Evolutionary conservation across 73 alveolate genomes (phyloP).

Genomic region (Stentor coeruleus): DNA sequence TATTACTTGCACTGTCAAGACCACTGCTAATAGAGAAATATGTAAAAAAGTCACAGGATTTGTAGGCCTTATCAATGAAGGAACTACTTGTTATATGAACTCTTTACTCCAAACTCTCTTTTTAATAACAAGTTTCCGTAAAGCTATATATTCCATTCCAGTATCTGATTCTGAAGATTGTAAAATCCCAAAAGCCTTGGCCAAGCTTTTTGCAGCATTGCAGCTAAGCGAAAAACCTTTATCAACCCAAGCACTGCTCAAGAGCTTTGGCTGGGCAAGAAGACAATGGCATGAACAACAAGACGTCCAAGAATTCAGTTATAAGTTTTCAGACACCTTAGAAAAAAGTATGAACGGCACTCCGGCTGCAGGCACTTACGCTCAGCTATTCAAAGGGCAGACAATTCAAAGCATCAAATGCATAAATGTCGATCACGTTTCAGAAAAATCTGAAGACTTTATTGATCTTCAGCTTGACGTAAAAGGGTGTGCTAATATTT

Average conservation of each 20-base stretch:
- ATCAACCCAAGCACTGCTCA: slow-evolving; percentile 54
- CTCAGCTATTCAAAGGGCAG: slow-evolving; percentile 72
- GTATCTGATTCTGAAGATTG: slow-evolving; percentile 67
- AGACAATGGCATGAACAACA: slow-evolving; percentile 70
- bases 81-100: slow-evolving; percentile 89
- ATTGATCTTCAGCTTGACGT: slow-evolving; percentile 69
- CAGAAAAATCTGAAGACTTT: slow-evolving; percentile 64
- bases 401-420: slow-evolving; percentile 63
- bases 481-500: slow-evolving; percentile 53
- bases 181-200: slow-evolving; percentile 63
- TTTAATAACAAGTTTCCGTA: slow-evolving; percentile 68
- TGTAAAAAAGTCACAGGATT: slow-evolving; percentile 29
- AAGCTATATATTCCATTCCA: slow-evolving; percentile 77
- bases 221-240: slow-evolving; percentile 40
- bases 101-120: slow-evolving; percentile 78
- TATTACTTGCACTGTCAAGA: background rate
- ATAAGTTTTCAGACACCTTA: slow-evolving; percentile 68
- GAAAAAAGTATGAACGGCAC: slow-evolving; percentile 77
- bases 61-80: slow-evolving; percentile 84
- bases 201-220: slow-evolving; percentile 79
- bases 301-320: slow-evolving; percentile 84
- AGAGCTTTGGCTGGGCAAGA: slow-evolving; percentile 60
- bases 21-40: background rate
- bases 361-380: slow-evolving; percentile 58
- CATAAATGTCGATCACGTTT: slow-evolving; percentile 59